These are phyloP conservation scores for Metrosideros polymorpha DNA, from an alignment of 441 rosid genomes.

Conservation along the genomic window DNA sequence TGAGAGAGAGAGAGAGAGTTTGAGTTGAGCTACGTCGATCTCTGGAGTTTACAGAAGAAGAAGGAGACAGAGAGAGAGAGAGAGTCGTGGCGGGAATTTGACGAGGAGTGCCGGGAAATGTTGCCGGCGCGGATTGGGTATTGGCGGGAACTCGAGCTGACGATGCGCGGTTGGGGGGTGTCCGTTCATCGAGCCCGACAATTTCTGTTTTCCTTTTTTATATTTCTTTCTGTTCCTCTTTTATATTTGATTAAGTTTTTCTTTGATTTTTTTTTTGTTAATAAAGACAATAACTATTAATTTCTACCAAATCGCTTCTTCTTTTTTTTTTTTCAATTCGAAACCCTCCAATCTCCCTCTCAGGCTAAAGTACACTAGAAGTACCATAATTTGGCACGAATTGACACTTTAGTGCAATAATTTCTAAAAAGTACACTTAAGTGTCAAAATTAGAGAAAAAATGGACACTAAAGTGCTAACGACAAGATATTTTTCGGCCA, in stretches of 20 bases:
- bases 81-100: slow-evolving; percentile 29
- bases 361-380: too few relatives aligned
- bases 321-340: too few relatives aligned
- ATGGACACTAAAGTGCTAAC: too few relatives aligned
- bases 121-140: neutral
- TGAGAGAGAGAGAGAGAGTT: neutral
- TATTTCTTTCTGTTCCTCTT: neutral
- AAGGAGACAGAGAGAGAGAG: neutral
- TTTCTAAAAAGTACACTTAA: too few relatives aligned
- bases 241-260: neutral
- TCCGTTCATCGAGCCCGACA: neutral
- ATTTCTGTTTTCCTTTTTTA: neutral
- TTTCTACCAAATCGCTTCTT: too few relatives aligned
- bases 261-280: neutral
- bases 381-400: too few relatives aligned
- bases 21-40: neutral
- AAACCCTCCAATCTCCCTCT: too few relatives aligned
- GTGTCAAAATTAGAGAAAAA: too few relatives aligned
- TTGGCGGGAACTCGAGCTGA: slow-evolving; percentile 36
- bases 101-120: slow-evolving; percentile 14
- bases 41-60: neutral
- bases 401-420: too few relatives aligned
- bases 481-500: too few relatives aligned
- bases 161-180: neutral
- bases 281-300: neutral